Evolutionary conservation across 1,284 basidiomycete species (phyloP).

Genomic region (Gymnopus androsaceus): DNA sequence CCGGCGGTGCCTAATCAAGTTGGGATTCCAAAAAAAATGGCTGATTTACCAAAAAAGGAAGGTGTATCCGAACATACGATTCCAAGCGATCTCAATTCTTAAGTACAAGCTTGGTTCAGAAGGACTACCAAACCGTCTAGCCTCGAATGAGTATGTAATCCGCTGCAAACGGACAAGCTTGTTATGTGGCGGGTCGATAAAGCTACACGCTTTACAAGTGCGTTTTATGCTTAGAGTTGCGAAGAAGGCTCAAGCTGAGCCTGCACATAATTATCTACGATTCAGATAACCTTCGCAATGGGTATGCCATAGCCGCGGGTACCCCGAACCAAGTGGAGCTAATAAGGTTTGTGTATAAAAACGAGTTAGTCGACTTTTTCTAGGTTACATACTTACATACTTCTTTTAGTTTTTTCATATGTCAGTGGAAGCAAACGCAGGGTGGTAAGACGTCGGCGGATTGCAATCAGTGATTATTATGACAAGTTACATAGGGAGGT

Average conservation of each 20-base stretch:
- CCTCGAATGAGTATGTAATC: not conserved
- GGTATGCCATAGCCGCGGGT: not conserved
- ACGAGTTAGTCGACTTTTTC: too few relatives aligned
- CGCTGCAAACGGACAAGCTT: conserved; percentile 1
- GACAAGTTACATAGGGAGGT: too few relatives aligned
- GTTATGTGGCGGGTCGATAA: not conserved
- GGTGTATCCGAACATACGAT: not conserved
- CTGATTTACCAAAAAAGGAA: not conserved
- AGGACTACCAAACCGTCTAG: not conserved
- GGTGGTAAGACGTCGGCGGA: not conserved
- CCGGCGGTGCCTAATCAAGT: too few relatives aligned
- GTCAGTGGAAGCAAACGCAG: not conserved
- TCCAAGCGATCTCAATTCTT: too few relatives aligned
- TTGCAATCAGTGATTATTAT: conserved; percentile 10
- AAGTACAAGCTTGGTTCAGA: too few relatives aligned
- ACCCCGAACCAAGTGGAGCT: not conserved
- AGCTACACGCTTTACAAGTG: too few relatives aligned
- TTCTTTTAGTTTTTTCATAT: too few relatives aligned
- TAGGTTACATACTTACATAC: too few relatives aligned
- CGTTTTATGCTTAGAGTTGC: too few relatives aligned
- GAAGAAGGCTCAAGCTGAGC: not conserved
- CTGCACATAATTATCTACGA: not conserved
- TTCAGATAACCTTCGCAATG: not conserved
- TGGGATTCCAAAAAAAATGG: not conserved
- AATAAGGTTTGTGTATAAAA: not conserved